A percentile compares a stretch with the other conserved stretches of the same genome.
These are phyloP conservation scores for Sarocladiaceae sp. DNA, from an alignment of 2,329 filamentous ascomycete species.

Conservation along the genomic window DNA sequence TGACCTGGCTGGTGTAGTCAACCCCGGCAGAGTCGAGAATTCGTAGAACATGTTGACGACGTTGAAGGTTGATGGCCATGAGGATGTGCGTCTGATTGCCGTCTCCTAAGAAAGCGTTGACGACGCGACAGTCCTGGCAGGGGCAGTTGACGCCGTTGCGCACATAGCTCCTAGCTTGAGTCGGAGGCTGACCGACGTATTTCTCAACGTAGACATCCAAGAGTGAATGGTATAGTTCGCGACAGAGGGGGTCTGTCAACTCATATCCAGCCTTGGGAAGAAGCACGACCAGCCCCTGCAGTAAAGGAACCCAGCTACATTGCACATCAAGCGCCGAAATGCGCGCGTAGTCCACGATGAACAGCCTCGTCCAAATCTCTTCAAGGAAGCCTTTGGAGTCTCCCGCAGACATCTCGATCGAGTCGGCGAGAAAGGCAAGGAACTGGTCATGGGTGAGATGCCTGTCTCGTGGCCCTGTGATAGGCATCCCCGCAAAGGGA, in stretches of 20 bases:
- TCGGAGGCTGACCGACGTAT: slow-evolving; percentile 18
- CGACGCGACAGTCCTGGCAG: background rate
- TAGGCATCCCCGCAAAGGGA: too few relatives aligned
- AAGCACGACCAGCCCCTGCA: slow-evolving; percentile 15
- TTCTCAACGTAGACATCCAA: slow-evolving; percentile 16
- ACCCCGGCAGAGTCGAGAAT: background rate
- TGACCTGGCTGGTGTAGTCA: background rate
- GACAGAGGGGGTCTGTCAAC: slow-evolving; percentile 15
- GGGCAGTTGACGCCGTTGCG: background rate
- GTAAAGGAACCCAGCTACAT: slow-evolving; percentile 26
- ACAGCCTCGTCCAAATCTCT: too few relatives aligned
- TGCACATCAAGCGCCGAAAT: too few relatives aligned
- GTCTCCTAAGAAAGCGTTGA: background rate
- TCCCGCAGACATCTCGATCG: too few relatives aligned
- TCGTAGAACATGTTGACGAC: too few relatives aligned
- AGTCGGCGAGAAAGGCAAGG: too few relatives aligned
- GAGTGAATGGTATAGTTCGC: slow-evolving; percentile 17
- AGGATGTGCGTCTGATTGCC: background rate
- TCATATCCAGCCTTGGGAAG: slow-evolving; percentile 12
- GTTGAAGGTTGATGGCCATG: background rate
- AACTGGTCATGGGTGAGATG: too few relatives aligned
- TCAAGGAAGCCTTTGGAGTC: too few relatives aligned
- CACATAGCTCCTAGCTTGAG: background rate
- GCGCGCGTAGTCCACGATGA: too few relatives aligned
- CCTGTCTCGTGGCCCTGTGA: too few relatives aligned